Evolutionary conservation across 1,284 basidiomycete species (phyloP), one percentile per base, ranked within the genome.

Genomic region (Marasmius sp.): DNA sequence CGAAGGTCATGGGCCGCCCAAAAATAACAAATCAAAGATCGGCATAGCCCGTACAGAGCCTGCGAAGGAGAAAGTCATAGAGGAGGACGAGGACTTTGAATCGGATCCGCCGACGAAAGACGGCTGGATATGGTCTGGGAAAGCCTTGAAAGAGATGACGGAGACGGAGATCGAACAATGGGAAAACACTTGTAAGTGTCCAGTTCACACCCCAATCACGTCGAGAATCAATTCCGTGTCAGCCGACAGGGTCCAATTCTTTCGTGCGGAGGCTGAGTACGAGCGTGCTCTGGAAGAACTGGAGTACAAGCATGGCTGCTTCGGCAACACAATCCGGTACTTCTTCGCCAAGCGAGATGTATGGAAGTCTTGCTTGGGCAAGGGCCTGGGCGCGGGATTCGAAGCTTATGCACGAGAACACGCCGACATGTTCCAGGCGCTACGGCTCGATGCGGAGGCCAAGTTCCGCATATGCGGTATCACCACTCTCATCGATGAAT

Each of bases 201-300:
- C n/a, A n/a, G 10, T n/a, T 10, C n/a, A n/a, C 41, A 10, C n/a
- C n/a, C 41, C 41, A n/a, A 10, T 10, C 22, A 48, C 20, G 16
- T n/a, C 9, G n/a, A 9, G 14, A 51, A 8, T 38, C 1, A 3
- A n/a, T n/a, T n/a, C n/a, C n/a, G n/a, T 2, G 50, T 12, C 22
- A 73, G 70, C 68, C 2, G 69, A 73, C 63, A 61, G 58, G 7
- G 67, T 72, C 0, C 70, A 71, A 36, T 73, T 69, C 69, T 73
- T 69, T 22, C 61, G 70, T 11, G 68, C 71, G 1, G 70, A 71
- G 45, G 72, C 71, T 2, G 72, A 73, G 22, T 71, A 70, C 68
- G 51, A 67, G 10, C 64, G 68, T 5, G 70, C 69, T 70, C 63
- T 58, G 36, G 70, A 73, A 39, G 59, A 71, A 22, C 65, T 66